These are phyloP conservation scores for Insectozyma bohioensis DNA, from an alignment of 1,139 yeast genomes.

Conservation along the genomic window DNA sequence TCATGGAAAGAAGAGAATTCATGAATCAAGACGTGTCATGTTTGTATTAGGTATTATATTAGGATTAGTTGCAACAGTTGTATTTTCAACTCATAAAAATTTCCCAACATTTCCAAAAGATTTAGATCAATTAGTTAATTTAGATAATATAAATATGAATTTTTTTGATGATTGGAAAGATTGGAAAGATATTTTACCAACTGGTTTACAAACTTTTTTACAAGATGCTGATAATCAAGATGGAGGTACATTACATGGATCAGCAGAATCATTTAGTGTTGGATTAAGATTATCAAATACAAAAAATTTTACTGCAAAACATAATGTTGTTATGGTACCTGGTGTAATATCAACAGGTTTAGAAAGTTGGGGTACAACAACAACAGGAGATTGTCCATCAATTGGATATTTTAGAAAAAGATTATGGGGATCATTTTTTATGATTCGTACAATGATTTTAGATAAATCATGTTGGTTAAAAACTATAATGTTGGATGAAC, in stretches of 20 bases:
- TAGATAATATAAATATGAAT: constrained; percentile 56
- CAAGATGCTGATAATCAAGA: constrained; percentile 47
- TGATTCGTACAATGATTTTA: constrained; percentile 88
- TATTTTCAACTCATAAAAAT: constrained; percentile 53
- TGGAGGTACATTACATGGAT: constrained; percentile 45
- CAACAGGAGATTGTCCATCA: constrained; percentile 72
- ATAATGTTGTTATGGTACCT: constrained; percentile 90
- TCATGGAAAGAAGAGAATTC: constrained; percentile 18
- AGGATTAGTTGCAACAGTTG: constrained; percentile 66
- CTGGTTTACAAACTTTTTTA: constrained; percentile 59
- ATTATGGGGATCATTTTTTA: constrained; percentile 95
- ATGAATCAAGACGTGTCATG: constrained; percentile 47
- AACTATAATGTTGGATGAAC: constrained; percentile 84
- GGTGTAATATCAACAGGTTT: constrained; percentile 95
- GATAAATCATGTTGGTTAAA: constrained; percentile 93
- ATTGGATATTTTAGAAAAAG: constrained; percentile 84
- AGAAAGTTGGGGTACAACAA: constrained; percentile 82
- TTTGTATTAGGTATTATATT: constrained; percentile 62
- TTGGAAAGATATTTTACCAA: constrained; percentile 70
- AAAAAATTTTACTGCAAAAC: constrained; percentile 53
- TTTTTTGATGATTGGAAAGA: constrained; percentile 41
- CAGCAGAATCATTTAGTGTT: constrained; percentile 84
- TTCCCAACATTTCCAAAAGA: constrained; percentile 38
- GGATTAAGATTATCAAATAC: constrained; percentile 63
- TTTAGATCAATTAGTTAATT: constrained; percentile 55